These are phyloP conservation scores for Epicoccum sorghinum DNA, from an alignment of 2,329 filamentous ascomycete genomes.

Conservation along the genomic window DNA sequence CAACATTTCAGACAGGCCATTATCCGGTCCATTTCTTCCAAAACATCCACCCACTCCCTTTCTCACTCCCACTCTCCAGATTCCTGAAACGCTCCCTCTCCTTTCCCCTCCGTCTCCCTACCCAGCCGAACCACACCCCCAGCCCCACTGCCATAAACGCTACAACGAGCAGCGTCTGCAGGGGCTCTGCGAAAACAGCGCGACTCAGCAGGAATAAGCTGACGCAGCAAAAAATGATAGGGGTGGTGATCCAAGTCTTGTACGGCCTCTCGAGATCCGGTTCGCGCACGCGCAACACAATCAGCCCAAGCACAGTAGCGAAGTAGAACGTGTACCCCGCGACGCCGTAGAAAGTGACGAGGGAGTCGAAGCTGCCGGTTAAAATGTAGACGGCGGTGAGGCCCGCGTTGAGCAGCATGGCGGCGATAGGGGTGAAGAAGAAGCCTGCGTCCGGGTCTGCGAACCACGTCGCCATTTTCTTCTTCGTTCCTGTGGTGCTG, in stretches of 20 bases:
- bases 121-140: constrained; percentile 87
- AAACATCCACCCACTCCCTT: constrained; percentile 51
- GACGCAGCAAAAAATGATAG: constrained; percentile 98
- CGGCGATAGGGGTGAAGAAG: constrained; percentile 93
- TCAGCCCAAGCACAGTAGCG: constrained; percentile 88
- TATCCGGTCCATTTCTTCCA: constrained; percentile 50
- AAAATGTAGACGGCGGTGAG: constrained; percentile 79
- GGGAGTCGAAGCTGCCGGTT: constrained; percentile 87
- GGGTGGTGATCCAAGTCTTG: constrained; percentile 94
- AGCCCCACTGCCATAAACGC: constrained; percentile 83
- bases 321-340: constrained; percentile 99
- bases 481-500: constrained; percentile 27
- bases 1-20: background rate
- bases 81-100: constrained; percentile 35
- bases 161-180: constrained; percentile 88
- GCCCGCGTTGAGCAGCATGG: constrained; percentile 78
- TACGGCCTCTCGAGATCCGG: constrained; percentile 89
- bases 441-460: constrained; percentile 74
- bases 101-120: constrained; percentile 59
- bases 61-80: constrained; percentile 27
- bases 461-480: constrained; percentile 38
- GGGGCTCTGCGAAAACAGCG: constrained; percentile 86
- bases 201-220: constrained; percentile 88
- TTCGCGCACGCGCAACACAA: constrained; percentile 85
- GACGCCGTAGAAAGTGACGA: constrained; percentile 96